Conservation (phyloP, 331 rosid species). For the Dryas integrifolia region DNA sequence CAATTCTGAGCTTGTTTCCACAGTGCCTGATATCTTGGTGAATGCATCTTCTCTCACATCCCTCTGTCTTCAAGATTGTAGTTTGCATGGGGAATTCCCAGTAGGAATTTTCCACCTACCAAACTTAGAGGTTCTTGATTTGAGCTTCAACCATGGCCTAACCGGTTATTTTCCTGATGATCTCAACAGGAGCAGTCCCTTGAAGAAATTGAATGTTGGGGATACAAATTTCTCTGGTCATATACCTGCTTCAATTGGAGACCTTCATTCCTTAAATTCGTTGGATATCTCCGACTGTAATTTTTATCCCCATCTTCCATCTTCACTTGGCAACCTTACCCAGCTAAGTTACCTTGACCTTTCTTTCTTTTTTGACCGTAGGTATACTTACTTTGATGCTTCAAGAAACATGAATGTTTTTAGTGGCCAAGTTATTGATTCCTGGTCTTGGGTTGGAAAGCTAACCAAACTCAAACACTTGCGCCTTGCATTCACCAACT, state of each 20-base stretch:
- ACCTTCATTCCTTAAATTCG: neutral
- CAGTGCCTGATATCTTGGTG: conserved; percentile 20
- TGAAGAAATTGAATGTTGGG: conserved; percentile 2
- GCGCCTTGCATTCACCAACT: neutral
- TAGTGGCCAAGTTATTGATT: neutral
- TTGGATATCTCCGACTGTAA: neutral
- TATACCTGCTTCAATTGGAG: conserved; percentile 6
- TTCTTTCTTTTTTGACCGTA: neutral
- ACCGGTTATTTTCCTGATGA: conserved; percentile 12
- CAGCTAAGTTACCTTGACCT: conserved; percentile 3
- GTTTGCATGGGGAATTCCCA: conserved; percentile 15
- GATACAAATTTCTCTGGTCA: neutral
- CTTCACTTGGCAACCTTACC: conserved; percentile 15
- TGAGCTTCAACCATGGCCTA: neutral
- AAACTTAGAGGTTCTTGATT: neutral
- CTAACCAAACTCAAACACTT: neutral
- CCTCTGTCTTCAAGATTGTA: neutral
- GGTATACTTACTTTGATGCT: neutral
- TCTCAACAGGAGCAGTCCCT: conserved; percentile 14
- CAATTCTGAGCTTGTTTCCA: neutral
- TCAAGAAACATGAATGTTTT: neutral
- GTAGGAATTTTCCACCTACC: conserved; percentile 16
- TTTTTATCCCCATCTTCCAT: conserved; percentile 23
- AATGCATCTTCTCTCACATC: conserved; percentile 21
- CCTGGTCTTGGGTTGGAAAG: neutral